Percentiles rank a stretch among this genome's conserved stretches.
Conservation (phyloP, 2,329 filamentous ascomycete genomes). For the Aquanectria penicillioides region DNA sequence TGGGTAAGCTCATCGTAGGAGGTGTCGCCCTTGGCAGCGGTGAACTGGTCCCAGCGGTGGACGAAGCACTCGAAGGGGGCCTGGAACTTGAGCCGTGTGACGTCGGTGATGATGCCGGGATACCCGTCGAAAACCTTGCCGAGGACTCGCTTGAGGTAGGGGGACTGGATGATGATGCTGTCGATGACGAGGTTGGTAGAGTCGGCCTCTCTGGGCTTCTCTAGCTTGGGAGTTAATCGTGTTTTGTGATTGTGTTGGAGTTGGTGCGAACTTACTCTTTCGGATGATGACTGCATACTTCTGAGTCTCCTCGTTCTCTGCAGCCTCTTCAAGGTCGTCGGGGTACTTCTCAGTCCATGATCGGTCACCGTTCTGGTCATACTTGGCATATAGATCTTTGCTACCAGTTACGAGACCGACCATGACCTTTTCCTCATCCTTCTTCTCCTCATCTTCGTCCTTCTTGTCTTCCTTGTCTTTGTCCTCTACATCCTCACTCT, state of each 20-base stretch:
- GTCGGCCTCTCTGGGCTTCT: constrained; percentile 61
- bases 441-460: constrained; percentile 7
- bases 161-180: constrained; percentile 72
- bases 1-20: constrained; percentile 54
- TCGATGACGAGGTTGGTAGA: constrained; percentile 69
- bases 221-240: constrained; percentile 20
- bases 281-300: constrained; percentile 70
- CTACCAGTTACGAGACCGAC: constrained; percentile 50
- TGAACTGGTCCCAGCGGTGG: constrained; percentile 68
- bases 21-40: constrained; percentile 51
- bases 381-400: constrained; percentile 56
- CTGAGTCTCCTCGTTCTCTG: constrained; percentile 69
- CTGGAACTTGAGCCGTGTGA: constrained; percentile 69
- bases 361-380: constrained; percentile 58
- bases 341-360: constrained; percentile 68
- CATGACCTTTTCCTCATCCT: constrained; percentile 33
- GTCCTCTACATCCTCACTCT: constrained; percentile 4
- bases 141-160: constrained; percentile 66
- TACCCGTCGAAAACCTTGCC: constrained; percentile 65
- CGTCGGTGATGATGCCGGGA: constrained; percentile 66
- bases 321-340: constrained; percentile 63
- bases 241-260: background rate
- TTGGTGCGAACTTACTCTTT: constrained; percentile 49
- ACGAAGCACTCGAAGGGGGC: constrained; percentile 72
- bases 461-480: constrained; percentile 6